Percentiles rank a stretch among this genome's conserved stretches.
phyloP scores from a whole-genome alignment of 2,329 filamentous ascomycete genomes.

The Zelopaecilomyces penicillatus region DNA sequence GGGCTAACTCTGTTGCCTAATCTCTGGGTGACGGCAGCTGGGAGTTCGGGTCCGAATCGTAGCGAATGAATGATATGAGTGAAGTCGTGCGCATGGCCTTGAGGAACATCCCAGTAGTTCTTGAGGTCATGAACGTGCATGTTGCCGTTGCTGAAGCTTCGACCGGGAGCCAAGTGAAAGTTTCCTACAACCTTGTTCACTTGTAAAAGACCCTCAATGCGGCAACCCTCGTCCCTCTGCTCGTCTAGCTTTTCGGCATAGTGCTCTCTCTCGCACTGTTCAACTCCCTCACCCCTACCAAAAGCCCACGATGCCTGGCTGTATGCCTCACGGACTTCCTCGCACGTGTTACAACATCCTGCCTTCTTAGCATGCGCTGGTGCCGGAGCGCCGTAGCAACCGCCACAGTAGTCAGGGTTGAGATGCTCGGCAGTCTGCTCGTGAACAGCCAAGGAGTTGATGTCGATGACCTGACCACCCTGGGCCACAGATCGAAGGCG shows the following conservation, averaged over 20 bases:
- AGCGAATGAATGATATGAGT: conserved; percentile 81
- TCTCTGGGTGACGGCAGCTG: conserved; percentile 58
- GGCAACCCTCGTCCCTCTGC: conserved; percentile 86
- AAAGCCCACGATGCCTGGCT: conserved; percentile 87
- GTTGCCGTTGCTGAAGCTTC: conserved; percentile 92
- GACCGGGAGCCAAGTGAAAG: conserved; percentile 94
- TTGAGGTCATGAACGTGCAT: conserved; percentile 97
- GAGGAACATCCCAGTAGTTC: conserved; percentile 76
- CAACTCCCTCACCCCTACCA: conserved; percentile 81
- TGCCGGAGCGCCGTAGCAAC: conserved; percentile 77
- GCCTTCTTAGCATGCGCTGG: conserved; percentile 64
- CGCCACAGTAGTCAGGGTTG: conserved; percentile 85
- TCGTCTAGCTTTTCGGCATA: conserved; percentile 82
- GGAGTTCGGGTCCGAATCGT: conserved; percentile 86
- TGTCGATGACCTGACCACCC: conserved; percentile 68
- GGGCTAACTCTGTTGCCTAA: conserved; percentile 41
- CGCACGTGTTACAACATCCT: conserved; percentile 96
- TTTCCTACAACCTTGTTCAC: conserved; percentile 99
- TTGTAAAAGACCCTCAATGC: conserved; percentile 81
- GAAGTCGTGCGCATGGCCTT: conserved; percentile 71
- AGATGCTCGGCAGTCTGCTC: conserved; percentile 68
- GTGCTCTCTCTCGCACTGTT: conserved; percentile 92
- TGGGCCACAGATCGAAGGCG: conserved; percentile 64
- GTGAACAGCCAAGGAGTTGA: conserved; percentile 55
- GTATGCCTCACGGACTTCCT: conserved; percentile 93